A percentile compares a stretch with the other conserved stretches of the same genome.
These are phyloP conservation scores for Pseudohalonectria lignicola DNA, from an alignment of 2,329 filamentous ascomycete genomes.

Conservation along the genomic window DNA sequence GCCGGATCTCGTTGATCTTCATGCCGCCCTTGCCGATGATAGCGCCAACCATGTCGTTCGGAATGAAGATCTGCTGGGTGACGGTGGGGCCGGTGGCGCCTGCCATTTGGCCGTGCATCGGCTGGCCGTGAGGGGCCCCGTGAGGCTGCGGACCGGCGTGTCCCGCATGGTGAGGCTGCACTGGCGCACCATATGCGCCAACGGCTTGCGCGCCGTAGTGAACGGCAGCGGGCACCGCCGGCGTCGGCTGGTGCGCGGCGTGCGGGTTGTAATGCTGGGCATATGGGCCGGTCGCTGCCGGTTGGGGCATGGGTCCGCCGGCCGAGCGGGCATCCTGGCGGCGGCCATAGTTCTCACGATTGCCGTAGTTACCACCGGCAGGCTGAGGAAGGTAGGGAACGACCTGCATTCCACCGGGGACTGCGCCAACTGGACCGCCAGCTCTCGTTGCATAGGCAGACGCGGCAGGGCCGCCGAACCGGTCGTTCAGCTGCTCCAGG, in stretches of 20 bases:
- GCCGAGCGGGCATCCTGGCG: conserved; percentile 57
- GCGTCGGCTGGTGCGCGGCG: conserved; percentile 52
- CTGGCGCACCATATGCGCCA: conserved; percentile 67
- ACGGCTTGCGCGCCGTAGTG: conserved; percentile 69
- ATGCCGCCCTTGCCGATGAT: conserved; percentile 98
- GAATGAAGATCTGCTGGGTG: conserved; percentile 98
- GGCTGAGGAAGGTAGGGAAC: conserved; percentile 96
- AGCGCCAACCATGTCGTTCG: conserved; percentile 98
- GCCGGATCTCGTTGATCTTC: conserved; percentile 98
- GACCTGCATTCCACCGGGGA: conserved; percentile 96
- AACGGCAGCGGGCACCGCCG: conserved; percentile 58
- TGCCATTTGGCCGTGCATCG: conserved; percentile 55
- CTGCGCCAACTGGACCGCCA: conserved; percentile 82
- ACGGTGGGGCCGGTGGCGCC: conserved; percentile 58
- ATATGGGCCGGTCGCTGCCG: conserved; percentile 52
- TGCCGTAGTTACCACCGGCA: conserved; percentile 83
- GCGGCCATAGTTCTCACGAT: conserved; percentile 74
- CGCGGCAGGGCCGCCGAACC: conserved; percentile 88
- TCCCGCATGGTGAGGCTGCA: conserved; percentile 59
- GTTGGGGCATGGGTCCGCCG: conserved; percentile 47
- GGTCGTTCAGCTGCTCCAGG: conserved; percentile 91
- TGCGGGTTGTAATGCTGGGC: conserved; percentile 63
- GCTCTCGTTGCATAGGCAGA: conserved; percentile 97
- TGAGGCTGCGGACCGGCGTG: conserved; percentile 46
- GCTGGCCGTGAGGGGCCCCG: conserved; percentile 62